These are phyloP conservation scores for Cryptosporidium ryanae DNA, from an alignment of 169 alveolate species.

Conservation along the genomic window DNA sequence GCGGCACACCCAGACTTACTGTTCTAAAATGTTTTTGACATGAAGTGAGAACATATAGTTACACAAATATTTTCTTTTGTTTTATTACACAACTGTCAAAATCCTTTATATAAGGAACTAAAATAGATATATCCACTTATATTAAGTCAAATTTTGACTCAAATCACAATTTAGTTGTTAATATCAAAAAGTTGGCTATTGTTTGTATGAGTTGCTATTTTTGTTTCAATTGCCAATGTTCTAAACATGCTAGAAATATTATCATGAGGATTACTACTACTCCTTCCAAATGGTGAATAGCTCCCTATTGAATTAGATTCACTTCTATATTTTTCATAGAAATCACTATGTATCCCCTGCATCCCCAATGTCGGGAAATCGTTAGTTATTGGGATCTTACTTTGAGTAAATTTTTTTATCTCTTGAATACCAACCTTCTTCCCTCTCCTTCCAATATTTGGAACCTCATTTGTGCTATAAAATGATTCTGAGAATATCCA, in stretches of 20 bases:
- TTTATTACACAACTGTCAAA: too few species aligned
- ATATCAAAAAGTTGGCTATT: conserved; percentile 45
- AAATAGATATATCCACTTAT: too few species aligned
- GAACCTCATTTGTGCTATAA: conserved; percentile 16
- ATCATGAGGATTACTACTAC: conserved; percentile 57
- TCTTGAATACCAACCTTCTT: conserved; percentile 48
- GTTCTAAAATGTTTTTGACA: too few species aligned
- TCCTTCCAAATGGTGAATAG: conserved; percentile 61
- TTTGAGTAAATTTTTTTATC: conserved; percentile 14
- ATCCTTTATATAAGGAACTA: too few species aligned
- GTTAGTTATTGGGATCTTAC: background rate
- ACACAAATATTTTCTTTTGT: too few species aligned
- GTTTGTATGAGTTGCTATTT: conserved; percentile 46
- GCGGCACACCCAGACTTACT: too few species aligned
- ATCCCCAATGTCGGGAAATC: conserved; percentile 48
- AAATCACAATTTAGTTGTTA: conserved; percentile 1
- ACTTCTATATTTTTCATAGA: too few species aligned
- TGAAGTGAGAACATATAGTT: too few species aligned
- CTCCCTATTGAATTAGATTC: conserved; percentile 19
- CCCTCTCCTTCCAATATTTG: conserved; percentile 52
- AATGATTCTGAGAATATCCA: conserved; percentile 63
- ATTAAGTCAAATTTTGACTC: too few species aligned
- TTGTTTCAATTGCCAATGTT: conserved; percentile 49
- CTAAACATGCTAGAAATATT: conserved; percentile 66
- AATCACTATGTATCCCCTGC: background rate